Evolutionary conservation across 345 rosid species (phyloP), one percentile per base, ranked within the genome.

Genomic region (Ricinus communis): DNA sequence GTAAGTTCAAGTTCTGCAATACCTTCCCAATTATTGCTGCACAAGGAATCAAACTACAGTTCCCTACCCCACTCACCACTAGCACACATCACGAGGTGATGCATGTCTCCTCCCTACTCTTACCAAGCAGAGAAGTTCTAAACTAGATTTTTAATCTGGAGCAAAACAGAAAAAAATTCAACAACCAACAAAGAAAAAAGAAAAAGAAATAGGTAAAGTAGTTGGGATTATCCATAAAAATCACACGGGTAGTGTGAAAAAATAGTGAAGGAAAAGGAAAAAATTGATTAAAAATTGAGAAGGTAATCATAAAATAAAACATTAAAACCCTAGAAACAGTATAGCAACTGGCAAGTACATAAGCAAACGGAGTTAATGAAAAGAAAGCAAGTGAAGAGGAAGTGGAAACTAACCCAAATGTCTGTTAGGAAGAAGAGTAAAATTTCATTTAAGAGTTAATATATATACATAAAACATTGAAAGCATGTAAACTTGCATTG

Each of bases 351-450:
- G 46, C 21, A 46, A 38, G 0, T 36, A 52, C 31, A 62, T 55
- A 58, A 8, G 25, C 14, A 15, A 52, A 66, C 28, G 5, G 13
- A 56, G 60, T 8, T 53, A 28, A 71, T 53, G 15, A 46, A 31
- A 33, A 33, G 38, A 33, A 33, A 33, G 38, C 6, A 6, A 2
- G 38, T 33, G 38, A 60, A 27, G 27, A 54, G 52, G 50, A 25
- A 68, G 25, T 46, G 74, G 47, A 56, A 74, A 77, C 82, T 58
- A 60, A 75, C 82, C 80, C 69, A 77, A 75, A 69, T 24, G 74
- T 59, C 6, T 24, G 38, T 0, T 33, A 6, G 4, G 6, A 33
- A 6, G 6, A 33, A n/a, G n/a, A n/a, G n/a, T n/a, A n/a, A n/a
- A n/a, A n/a, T n/a, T n/a, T n/a, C n/a, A n/a, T n/a, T 43, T 75